Evolutionary conservation across 768 basidiomycete genomes (phyloP), one percentile per base, ranked within the genome.

Genomic region (Flagelloscypha sp.): DNA sequence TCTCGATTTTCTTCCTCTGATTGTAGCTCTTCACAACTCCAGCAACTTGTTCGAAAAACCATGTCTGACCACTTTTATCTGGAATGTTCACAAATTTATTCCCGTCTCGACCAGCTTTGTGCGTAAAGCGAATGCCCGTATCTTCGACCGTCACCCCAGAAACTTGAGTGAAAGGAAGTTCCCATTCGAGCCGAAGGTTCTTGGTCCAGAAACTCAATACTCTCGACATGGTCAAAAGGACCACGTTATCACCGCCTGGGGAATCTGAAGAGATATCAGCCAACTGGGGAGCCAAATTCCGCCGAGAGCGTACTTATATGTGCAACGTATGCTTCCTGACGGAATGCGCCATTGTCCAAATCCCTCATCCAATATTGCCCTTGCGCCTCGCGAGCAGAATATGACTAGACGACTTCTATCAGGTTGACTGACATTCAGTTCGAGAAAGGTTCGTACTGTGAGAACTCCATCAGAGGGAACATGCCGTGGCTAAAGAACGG

Each of bases 301-400:
- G 24, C n/a, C 29, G 10, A 19, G 5, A 8, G 24, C 10, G 13
- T 53, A 90, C 88, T 79, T 42, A 94, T 80, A 49, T 98, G 94
- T 4, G 93, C 94, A 33, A 97, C 81, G 52, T 97, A 97, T 19
- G 62, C 62, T 50, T 97, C 92, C 41, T 71, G 64, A 40, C 88
- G 76, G 57, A 83, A 98, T 11, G 76, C 68, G 7, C 94, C 95
- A 39, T 87, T 79, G 45, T 92, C 88, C 11, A 98, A 58, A 52
- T 97, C 94, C 59, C 79, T 87, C 71, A 98, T 81, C 94, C 95
- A 98, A 48, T 83, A 88, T 58, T 98, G 95, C 5, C 95, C 95
- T 6, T 86, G 61, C 0, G 93, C 88, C 55, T 95, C 93, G 5
- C 92, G 80, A 23, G 75, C 72, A 32, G 86, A 85, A 59, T 86